Evolutionary conservation across 2,329 filamentous ascomycete species (phyloP).

Genomic region (Epichloe uncinata): DNA sequence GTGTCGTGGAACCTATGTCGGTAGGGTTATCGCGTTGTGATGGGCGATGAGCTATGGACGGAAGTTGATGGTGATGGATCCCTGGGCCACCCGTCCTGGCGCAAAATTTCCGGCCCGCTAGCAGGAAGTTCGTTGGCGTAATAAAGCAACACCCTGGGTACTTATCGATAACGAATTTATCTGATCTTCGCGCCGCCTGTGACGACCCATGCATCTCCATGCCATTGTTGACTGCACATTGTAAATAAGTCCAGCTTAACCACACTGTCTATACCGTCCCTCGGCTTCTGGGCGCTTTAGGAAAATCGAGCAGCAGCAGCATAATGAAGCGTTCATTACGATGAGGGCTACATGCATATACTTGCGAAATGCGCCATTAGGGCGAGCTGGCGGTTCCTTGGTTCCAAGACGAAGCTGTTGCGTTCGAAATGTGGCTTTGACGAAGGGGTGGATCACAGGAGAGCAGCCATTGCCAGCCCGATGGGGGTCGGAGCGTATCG

Average conservation of each 20-base stretch:
- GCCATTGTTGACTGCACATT: neutral
- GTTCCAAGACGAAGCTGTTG: neutral
- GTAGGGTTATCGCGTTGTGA: neutral
- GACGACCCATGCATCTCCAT: neutral
- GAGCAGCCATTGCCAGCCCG: neutral
- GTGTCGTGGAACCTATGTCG: neutral
- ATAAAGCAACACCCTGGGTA: neutral
- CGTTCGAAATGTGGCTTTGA: neutral
- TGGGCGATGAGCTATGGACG: neutral
- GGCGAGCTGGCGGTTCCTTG: neutral
- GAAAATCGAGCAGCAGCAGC: neutral
- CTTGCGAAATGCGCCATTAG: constrained; percentile 9
- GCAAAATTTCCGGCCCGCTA: constrained; percentile 13
- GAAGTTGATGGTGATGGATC: neutral
- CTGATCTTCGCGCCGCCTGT: neutral
- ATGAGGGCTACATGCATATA: constrained; percentile 10
- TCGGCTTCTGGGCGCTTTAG: neutral
- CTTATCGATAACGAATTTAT: constrained; percentile 6
- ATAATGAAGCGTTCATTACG: constrained; percentile 7
- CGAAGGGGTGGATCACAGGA: constrained; percentile 4
- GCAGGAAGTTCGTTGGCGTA: neutral
- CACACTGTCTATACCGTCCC: neutral
- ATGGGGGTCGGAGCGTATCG: neutral
- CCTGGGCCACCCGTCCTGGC: constrained; percentile 2
- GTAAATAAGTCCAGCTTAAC: neutral